Percentiles rank a stretch among this genome's conserved stretches.
Evolutionary conservation across 2,329 filamentous ascomycete genomes (phyloP).

Genomic region (Pseudophaeomoniella oleicola): DNA sequence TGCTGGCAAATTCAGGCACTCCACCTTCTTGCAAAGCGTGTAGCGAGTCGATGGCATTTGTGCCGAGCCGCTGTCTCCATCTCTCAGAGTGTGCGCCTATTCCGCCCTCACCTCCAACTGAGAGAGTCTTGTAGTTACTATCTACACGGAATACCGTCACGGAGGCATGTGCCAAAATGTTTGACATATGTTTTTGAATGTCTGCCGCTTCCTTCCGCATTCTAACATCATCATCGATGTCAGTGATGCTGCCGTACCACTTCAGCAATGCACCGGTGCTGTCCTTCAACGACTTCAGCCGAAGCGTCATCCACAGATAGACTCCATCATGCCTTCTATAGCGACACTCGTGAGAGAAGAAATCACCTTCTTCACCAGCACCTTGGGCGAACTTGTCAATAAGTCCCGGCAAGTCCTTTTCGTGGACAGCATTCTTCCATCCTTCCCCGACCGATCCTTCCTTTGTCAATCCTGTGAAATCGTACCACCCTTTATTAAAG

Average conservation of each 20-base stretch:
- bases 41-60: not conserved
- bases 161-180: not conserved
- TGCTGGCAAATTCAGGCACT: not conserved
- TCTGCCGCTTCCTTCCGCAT: not conserved
- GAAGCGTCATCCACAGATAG: not conserved
- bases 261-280: not conserved
- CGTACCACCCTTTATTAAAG: not conserved
- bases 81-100: not conserved
- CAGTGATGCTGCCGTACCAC: not conserved
- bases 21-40: not conserved
- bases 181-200: not conserved
- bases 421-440: not conserved
- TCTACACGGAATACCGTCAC: not conserved
- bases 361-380: not conserved
- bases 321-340: not conserved
- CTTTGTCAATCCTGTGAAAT: not conserved
- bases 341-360: not conserved
- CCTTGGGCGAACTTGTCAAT: not conserved
- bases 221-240: not conserved
- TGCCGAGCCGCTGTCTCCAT: not conserved
- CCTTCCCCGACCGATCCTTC: not conserved
- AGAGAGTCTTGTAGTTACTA: not conserved
- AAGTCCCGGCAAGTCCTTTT: not conserved
- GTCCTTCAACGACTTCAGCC: not conserved
- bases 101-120: not conserved